A percentile compares a stretch with the other conserved stretches of the same genome.
Conservation (phyloP, 1,284 basidiomycete genomes). For the Ceratobasidium theobromae region DNA sequence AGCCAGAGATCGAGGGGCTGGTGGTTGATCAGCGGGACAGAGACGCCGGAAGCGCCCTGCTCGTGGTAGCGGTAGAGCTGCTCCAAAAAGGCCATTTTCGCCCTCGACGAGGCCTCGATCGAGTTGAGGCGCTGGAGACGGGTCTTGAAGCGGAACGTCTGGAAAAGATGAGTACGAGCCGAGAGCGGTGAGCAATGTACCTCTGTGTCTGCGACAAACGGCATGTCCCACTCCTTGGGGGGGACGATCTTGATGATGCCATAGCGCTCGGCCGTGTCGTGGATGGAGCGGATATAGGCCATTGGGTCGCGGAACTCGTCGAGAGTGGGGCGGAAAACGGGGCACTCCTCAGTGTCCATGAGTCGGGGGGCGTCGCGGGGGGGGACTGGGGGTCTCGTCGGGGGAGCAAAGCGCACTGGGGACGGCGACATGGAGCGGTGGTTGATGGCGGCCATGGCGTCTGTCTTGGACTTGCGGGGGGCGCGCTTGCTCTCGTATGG, state of each 20-base stretch:
- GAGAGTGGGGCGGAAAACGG: constrained; percentile 80
- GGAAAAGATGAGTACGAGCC: constrained; percentile 32
- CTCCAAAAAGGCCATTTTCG: constrained; percentile 96
- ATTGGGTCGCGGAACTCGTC: constrained; percentile 97
- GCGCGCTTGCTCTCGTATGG: constrained; percentile 50
- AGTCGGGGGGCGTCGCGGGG: constrained; percentile 54
- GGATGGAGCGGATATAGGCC: constrained; percentile 87
- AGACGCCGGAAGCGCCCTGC: constrained; percentile 82
- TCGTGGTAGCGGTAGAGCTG: constrained; percentile 92
- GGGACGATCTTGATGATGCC: constrained; percentile 98
- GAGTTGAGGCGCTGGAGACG: constrained; percentile 93
- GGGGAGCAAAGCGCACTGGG: too few relatives aligned
- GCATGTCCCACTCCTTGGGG: constrained; percentile 92
- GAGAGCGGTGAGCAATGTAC: constrained; percentile 48
- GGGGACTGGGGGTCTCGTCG: constrained; percentile 49
- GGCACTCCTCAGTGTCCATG: constrained; percentile 89
- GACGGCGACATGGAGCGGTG: constrained; percentile 60
- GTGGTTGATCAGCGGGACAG: constrained; percentile 90
- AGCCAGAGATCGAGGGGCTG: constrained; percentile 91
- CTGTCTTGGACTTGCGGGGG: constrained; percentile 82
- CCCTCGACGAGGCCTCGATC: constrained; percentile 94
- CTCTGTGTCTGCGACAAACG: constrained; percentile 94
- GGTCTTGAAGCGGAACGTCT: constrained; percentile 94
- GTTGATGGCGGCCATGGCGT: constrained; percentile 73
- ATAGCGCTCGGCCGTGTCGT: constrained; percentile 70